These are phyloP conservation scores for Lupinus albus DNA, from an alignment of 306 rosid species.

Conservation along the genomic window DNA sequence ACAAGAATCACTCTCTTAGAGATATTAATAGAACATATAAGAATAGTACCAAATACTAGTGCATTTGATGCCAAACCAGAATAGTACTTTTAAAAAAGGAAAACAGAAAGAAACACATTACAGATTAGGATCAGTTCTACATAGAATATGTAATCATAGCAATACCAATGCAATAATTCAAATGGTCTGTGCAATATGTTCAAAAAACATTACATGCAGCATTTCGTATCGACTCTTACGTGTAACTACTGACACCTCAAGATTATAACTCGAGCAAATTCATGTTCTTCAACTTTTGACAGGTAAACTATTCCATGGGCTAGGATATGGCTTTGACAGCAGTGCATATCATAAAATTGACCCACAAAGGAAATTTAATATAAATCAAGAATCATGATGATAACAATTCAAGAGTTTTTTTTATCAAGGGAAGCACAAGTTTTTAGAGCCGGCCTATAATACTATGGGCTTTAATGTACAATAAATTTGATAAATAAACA, in stretches of 20 bases:
- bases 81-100: neutral
- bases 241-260: too few relatives aligned
- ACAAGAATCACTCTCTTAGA: neutral
- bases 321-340: neutral
- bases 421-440: neutral
- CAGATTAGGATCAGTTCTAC: neutral
- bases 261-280: too few relatives aligned
- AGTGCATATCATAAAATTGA: neutral
- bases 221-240: neutral
- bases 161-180: neutral
- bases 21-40: neutral
- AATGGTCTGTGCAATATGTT: neutral
- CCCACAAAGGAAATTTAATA: too few relatives aligned
- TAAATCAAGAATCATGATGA: neutral
- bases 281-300: too few relatives aligned
- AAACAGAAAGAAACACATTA: neutral
- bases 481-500: neutral
- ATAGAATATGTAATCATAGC: neutral
- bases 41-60: too few relatives aligned
- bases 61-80: neutral
- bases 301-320: neutral
- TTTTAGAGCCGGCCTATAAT: neutral
- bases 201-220: neutral
- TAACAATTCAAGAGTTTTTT: neutral
- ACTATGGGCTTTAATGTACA: neutral